phyloP scores from a whole-genome alignment of 2,329 filamentous ascomycete genomes.

The Elsinoe perseae region DNA sequence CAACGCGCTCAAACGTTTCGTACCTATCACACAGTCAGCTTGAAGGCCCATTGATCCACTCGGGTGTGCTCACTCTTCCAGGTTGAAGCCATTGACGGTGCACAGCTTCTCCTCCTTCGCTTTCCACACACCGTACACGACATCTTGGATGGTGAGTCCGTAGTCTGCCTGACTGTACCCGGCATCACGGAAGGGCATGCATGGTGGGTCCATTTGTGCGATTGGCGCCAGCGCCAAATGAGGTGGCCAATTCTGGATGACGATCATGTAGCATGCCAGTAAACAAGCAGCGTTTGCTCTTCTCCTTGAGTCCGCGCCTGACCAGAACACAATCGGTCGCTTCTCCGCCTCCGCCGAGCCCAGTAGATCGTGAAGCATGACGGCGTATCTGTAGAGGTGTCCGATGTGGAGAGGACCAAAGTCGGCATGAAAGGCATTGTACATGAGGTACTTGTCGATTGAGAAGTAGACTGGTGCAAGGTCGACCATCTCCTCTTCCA shows the following conservation, averaged over 20 bases:
- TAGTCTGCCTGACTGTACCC: slow-evolving; percentile 99
- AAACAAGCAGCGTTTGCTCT: slow-evolving; percentile 91
- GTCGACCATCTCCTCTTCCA: slow-evolving; percentile 42
- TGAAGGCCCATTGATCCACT: not conserved
- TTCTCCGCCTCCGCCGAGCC: slow-evolving; percentile 86
- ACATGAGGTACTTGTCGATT: slow-evolving; percentile 77
- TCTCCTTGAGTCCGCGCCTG: slow-evolving; percentile 83
- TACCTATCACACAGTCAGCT: slow-evolving; percentile 48
- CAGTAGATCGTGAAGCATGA: slow-evolving; percentile 90
- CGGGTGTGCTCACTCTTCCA: slow-evolving; percentile 47
- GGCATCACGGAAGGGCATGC: slow-evolving; percentile 98
- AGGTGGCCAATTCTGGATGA: slow-evolving; percentile 96
- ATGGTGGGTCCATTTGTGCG: slow-evolving; percentile 88
- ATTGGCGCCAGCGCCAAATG: slow-evolving; percentile 93
- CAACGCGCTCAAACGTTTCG: slow-evolving; percentile 88
- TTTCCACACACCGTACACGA: slow-evolving; percentile 98
- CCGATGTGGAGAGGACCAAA: slow-evolving; percentile 97
- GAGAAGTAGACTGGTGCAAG: slow-evolving; percentile 85
- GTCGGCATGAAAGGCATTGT: slow-evolving; percentile 98
- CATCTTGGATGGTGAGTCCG: slow-evolving; percentile 87
- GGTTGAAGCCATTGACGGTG: slow-evolving; percentile 83
- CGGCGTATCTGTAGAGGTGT: slow-evolving; percentile 91
- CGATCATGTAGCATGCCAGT: slow-evolving; percentile 95
- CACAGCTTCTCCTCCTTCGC: slow-evolving; percentile 94
- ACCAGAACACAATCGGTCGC: slow-evolving; percentile 91